Conservation (phyloP, 352 stramenopile species). For the Pythium phragmitis region DNA sequence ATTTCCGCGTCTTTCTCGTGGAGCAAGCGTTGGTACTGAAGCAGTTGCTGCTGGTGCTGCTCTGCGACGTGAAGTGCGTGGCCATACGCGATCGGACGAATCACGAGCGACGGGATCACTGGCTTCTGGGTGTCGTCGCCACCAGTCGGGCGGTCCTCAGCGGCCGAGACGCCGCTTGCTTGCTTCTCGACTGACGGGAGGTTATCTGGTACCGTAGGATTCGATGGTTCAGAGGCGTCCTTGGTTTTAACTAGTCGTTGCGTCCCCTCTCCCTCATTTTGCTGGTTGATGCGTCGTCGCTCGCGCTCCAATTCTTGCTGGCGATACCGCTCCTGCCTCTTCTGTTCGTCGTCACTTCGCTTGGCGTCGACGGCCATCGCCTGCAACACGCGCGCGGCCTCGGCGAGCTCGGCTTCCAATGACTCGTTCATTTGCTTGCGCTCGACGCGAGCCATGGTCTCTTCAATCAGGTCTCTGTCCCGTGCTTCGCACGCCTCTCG, state of each 20-base stretch:
- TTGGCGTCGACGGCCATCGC: slow-evolving; percentile 31
- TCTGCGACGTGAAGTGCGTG: slow-evolving; percentile 65
- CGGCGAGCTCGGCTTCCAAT: slow-evolving; percentile 51
- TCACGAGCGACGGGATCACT: slow-evolving; percentile 47
- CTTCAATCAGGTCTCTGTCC: slow-evolving; percentile 49
- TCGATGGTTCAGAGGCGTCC: not conserved
- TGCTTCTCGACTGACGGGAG: no score
- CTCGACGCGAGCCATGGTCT: slow-evolving; percentile 63
- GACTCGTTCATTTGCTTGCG: slow-evolving; percentile 79
- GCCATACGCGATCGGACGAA: slow-evolving; percentile 69
- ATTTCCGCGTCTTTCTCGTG: slow-evolving; percentile 75
- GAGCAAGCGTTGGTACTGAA: slow-evolving; percentile 55
- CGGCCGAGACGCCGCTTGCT: no score
- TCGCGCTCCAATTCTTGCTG: slow-evolving; percentile 31
- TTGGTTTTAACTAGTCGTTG: slow-evolving; percentile 5
- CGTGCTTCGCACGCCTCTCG: slow-evolving; percentile 36
- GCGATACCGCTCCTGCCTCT: slow-evolving; percentile 31
- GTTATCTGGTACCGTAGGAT: no score
- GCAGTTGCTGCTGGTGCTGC: slow-evolving; percentile 59
- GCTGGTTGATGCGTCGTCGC: not conserved
- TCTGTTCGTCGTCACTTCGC: slow-evolving; percentile 16
- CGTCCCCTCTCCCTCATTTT: slow-evolving; percentile 1
- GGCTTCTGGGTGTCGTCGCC: not conserved
- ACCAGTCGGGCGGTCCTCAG: not conserved
- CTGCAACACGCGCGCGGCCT: slow-evolving; percentile 43